Evolutionary conservation across 2,329 filamentous ascomycete genomes (phyloP).

Genomic region (Cadophora luteo-olivacea): DNA sequence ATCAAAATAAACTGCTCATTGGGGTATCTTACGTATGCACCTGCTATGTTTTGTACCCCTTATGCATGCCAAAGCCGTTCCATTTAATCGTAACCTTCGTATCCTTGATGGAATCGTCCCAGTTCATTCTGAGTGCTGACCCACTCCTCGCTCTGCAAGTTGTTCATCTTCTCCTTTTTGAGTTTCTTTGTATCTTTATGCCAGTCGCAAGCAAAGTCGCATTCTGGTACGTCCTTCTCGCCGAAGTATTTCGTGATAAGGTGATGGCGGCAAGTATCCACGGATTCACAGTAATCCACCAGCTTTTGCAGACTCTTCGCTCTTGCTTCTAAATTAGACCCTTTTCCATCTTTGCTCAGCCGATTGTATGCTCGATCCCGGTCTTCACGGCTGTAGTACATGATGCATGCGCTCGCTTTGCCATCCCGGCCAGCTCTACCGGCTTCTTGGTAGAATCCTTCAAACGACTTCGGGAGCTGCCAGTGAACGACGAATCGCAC

Average conservation of each 20-base stretch:
- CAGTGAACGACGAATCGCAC: constrained; percentile 96
- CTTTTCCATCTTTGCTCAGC: constrained; percentile 53
- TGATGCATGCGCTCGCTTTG: constrained; percentile 82
- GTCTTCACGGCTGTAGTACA: constrained; percentile 92
- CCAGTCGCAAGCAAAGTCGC: constrained; percentile 79
- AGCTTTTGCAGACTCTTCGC: constrained; percentile 71
- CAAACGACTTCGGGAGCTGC: constrained; percentile 92
- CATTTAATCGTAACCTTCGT: constrained; percentile 52
- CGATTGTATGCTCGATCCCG: constrained; percentile 72
- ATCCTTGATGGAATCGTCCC: constrained; percentile 62
- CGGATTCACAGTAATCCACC: constrained; percentile 82
- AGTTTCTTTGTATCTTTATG: constrained; percentile 71
- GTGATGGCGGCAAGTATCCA: constrained; percentile 74
- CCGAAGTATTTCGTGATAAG: constrained; percentile 81
- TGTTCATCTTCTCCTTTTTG: constrained; percentile 60
- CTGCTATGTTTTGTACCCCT: not conserved
- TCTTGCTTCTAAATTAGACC: constrained; percentile 56
- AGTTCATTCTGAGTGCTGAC: constrained; percentile 67
- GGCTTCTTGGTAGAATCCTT: constrained; percentile 95
- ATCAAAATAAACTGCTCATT: not conserved
- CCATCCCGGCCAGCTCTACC: constrained; percentile 90
- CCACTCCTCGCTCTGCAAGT: constrained; percentile 66
- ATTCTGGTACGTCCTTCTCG: constrained; percentile 63
- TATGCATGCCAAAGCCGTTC: constrained; percentile 6
- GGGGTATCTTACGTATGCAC: constrained; percentile 23